Conservation (phyloP, 768 basidiomycete genomes). For the Russula abietina region DNA sequence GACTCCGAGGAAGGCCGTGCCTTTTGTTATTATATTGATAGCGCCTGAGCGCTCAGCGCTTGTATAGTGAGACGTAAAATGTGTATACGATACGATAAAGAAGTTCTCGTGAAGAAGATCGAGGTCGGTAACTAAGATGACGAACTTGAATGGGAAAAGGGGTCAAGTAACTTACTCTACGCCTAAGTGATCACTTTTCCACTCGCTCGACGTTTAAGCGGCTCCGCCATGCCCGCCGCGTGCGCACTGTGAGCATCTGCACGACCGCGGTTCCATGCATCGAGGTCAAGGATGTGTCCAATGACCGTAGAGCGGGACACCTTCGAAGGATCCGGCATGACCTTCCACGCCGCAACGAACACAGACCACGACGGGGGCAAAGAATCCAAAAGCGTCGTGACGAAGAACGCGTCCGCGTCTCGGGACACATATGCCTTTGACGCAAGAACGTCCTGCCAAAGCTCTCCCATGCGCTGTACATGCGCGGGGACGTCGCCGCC, state of each 20-base stretch:
- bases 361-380: conserved; percentile 11
- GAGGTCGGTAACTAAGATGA: too few relatives aligned
- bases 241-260: conserved; percentile 8
- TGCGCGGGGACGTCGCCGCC: conserved; percentile 14
- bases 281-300: conserved; percentile 16
- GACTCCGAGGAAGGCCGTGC: too few relatives aligned
- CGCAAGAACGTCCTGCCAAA: conserved; percentile 19
- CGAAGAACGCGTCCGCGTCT: background rate
- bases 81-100: too few relatives aligned
- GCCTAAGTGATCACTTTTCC: too few relatives aligned
- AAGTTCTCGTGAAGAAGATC: too few relatives aligned
- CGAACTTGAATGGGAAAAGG: too few relatives aligned
- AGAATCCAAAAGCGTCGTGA: too few relatives aligned
- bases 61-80: too few relatives aligned
- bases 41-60: too few relatives aligned
- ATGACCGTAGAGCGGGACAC: conserved; percentile 1
- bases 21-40: too few relatives aligned
- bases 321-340: background rate
- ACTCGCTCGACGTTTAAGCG: background rate
- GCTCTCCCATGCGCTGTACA: conserved; percentile 19
- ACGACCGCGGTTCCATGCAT: conserved; percentile 20
- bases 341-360: conserved; percentile 15
- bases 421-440: conserved; percentile 1
- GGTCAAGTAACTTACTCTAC: too few relatives aligned
- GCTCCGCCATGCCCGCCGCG: background rate